Percentiles rank a stretch among this genome's conserved stretches.
These are phyloP conservation scores for Penicillium alfredii DNA, from an alignment of 495 filamentous ascomycete genomes.

Conservation along the genomic window DNA sequence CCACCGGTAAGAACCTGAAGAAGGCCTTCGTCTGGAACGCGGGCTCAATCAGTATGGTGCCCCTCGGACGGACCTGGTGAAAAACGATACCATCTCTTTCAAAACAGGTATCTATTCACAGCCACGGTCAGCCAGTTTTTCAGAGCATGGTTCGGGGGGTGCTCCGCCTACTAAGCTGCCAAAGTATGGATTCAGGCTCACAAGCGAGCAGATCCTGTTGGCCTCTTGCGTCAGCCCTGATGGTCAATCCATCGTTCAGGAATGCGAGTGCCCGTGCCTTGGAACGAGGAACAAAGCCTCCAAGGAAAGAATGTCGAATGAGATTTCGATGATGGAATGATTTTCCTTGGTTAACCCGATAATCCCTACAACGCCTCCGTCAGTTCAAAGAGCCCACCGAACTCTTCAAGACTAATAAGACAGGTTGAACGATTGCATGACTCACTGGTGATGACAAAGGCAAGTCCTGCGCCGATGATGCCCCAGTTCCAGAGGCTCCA, in stretches of 20 bases:
- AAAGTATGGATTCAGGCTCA: constrained; percentile 88
- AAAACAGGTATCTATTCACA: constrained; percentile 65
- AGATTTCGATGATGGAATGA: constrained; percentile 59
- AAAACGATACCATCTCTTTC: constrained; percentile 66
- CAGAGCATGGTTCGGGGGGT: constrained; percentile 3
- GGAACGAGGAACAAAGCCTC: constrained; percentile 90
- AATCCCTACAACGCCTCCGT: constrained; percentile 45
- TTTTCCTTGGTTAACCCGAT: constrained; percentile 63
- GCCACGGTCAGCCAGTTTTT: constrained; percentile 20
- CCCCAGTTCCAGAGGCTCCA: constrained; percentile 87
- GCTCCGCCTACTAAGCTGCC: constrained; percentile 57
- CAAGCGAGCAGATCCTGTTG: constrained; percentile 70
- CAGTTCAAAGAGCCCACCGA: constrained; percentile 3
- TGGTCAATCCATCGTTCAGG: constrained; percentile 1
- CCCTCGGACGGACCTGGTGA: not conserved
- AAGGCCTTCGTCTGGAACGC: constrained; percentile 71
- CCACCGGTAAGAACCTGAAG: constrained; percentile 82
- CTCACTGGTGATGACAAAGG: constrained; percentile 68
- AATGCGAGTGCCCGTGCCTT: constrained; percentile 36
- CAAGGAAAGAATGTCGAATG: constrained; percentile 83
- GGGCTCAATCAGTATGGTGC: constrained; percentile 25
- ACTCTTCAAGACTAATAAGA: constrained; percentile 10
- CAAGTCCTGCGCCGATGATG: constrained; percentile 75
- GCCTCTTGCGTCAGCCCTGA: constrained; percentile 13
- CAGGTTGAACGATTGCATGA: constrained; percentile 16